Base-by-base conservation (phyloP, 768 basidiomycete species). In the Baorangia bicolor region DNA sequence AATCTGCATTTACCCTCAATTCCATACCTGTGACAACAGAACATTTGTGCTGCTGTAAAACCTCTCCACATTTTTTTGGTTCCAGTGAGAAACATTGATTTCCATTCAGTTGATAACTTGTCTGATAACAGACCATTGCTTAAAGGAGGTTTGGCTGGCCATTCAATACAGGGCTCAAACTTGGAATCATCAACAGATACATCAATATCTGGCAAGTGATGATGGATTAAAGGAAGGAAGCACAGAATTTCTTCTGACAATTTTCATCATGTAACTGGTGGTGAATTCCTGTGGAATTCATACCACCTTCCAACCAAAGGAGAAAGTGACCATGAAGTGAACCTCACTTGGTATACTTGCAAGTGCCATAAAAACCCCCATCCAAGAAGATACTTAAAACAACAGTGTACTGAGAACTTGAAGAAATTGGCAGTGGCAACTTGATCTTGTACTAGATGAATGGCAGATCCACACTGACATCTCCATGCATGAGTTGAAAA, bases 341-440 rank as follows among this genome's bases (percentile, higher is more conserved):
- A 13, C 67, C 69, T 2, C 67, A 27, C 39, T 69, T 62, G 35
- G 68, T 74, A n/a, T 58, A 51, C 46, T 74, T 66, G 39, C 37
- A 40, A 0, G 59, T 59, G 1, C 69, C 69, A 65, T 69, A 71
- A 40, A 66, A 72, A 18, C 5, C 30, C 28, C 43, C 43, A 55
- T n/a, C 63, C 23, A 7, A 40, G 20, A 4, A 40, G 21, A 40
- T 40, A 16, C 7, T 40, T 20, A 45, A 75, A 71, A 21, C 71
- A 55, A 18, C 52, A 53, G 1, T 38, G 6, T 8, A 72, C 57
- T 60, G 28, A 28, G 49, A 69, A 70, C 6, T 70, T 57, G 59
- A 66, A 74, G 49, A 73, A 73, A 11, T 73, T 68, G 9, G 68
- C 68, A 23, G 70, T 72, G 2, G 71, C 67, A 21, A 73, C 72